These are phyloP conservation scores for Pichia membranifaciens DNA, from an alignment of 805 yeast genomes.

Conservation along the genomic window DNA sequence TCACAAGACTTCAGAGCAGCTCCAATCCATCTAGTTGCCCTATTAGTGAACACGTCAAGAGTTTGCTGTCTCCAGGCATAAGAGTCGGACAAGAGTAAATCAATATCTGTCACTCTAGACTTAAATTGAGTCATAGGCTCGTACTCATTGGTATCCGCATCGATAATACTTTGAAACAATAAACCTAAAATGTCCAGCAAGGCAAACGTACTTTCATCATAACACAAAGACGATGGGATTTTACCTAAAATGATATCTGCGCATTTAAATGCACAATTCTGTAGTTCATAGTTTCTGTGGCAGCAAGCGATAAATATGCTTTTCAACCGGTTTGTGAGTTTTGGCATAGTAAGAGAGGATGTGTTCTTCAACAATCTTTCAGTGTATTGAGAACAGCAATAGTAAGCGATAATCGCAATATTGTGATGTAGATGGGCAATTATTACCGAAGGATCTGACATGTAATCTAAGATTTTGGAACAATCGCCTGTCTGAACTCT, in stretches of 20 bases:
- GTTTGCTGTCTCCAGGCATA: slow-evolving; percentile 70
- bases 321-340: slow-evolving; percentile 63
- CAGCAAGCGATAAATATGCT: slow-evolving; percentile 65
- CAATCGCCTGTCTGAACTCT: slow-evolving; percentile 79
- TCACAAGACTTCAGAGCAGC: slow-evolving; percentile 52
- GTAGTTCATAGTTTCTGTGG: slow-evolving; percentile 68
- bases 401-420: slow-evolving; percentile 58
- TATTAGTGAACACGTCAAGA: slow-evolving; percentile 49
- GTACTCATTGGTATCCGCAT: slow-evolving; percentile 78
- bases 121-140: slow-evolving; percentile 71
- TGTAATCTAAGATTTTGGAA: slow-evolving; percentile 68
- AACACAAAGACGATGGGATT: slow-evolving; percentile 77
- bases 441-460: slow-evolving; percentile 77
- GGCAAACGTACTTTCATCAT: slow-evolving; percentile 64
- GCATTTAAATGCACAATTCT: slow-evolving; percentile 72
- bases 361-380: slow-evolving; percentile 49
- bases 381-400: slow-evolving; percentile 53
- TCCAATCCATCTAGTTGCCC: slow-evolving; percentile 64
- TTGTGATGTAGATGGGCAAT: slow-evolving; percentile 62
- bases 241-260: slow-evolving; percentile 60
- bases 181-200: slow-evolving; percentile 75
- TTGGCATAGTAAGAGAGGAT: slow-evolving; percentile 49
- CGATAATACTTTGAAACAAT: slow-evolving; percentile 72
- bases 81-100: slow-evolving; percentile 64
- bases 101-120: slow-evolving; percentile 39